Evolutionary conservation across 2,329 filamentous ascomycete genomes (phyloP).

Genomic region (Ophiognomonia clavigignenti-juglandacearum): DNA sequence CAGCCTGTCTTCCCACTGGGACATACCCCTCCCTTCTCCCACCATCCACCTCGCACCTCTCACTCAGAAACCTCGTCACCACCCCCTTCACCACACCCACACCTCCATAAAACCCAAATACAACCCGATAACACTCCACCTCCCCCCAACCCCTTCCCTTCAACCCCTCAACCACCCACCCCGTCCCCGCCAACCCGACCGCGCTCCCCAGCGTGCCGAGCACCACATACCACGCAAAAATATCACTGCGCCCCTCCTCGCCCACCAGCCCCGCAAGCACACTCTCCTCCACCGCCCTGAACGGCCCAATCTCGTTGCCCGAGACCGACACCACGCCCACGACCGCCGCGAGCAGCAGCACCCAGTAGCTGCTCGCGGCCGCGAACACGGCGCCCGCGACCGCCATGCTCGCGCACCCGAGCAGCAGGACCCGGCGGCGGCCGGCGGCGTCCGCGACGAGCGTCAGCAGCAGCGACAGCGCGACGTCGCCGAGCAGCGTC

Average conservation of each 20-base stretch:
- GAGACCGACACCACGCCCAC: slow-evolving; percentile 58
- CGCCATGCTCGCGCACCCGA: slow-evolving; percentile 52
- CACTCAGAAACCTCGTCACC: slow-evolving; percentile 43
- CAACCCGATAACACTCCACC: slow-evolving; percentile 44
- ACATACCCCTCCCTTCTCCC: slow-evolving; percentile 37
- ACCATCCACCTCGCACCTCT: slow-evolving; percentile 5
- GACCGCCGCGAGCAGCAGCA: slow-evolving; percentile 52
- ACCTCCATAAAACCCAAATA: slow-evolving; percentile 54
- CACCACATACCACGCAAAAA: slow-evolving; percentile 60
- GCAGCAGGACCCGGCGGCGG: slow-evolving; percentile 45
- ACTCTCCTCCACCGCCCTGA: slow-evolving; percentile 58
- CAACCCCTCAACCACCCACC: slow-evolving; percentile 53
- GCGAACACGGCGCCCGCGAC: slow-evolving; percentile 53
- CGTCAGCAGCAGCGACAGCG: slow-evolving; percentile 55
- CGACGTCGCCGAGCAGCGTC: slow-evolving; percentile 55
- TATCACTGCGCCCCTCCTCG: slow-evolving; percentile 41
- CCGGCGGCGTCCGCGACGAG: slow-evolving; percentile 55
- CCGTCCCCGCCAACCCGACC: slow-evolving; percentile 52
- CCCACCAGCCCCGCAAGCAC: slow-evolving; percentile 52
- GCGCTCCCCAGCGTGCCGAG: slow-evolving; percentile 56
- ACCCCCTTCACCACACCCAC: slow-evolving; percentile 54
- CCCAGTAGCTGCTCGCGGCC: slow-evolving; percentile 48
- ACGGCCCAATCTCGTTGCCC: slow-evolving; percentile 61
- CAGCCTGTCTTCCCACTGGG: slow-evolving; percentile 22
- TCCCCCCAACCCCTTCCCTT: slow-evolving; percentile 37